Percentiles rank a stretch among this genome's conserved stretches.
Conservation (phyloP, 805 yeast genomes). For the Kazachstania taianensis region DNA sequence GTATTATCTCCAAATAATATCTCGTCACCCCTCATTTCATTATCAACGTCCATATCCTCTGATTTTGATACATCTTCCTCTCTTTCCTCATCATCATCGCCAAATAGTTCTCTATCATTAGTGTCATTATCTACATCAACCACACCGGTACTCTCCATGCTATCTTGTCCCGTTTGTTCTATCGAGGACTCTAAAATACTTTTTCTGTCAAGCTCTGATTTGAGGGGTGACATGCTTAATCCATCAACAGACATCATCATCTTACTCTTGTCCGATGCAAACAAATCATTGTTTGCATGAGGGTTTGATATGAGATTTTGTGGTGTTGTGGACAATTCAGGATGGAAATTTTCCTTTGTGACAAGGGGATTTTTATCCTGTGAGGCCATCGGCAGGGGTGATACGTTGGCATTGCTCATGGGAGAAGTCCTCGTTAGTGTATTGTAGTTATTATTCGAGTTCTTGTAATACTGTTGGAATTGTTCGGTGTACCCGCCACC, state of each 20-base stretch:
- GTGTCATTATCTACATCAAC: background rate
- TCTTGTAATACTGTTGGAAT: conserved; percentile 20
- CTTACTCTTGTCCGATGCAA: conserved; percentile 1
- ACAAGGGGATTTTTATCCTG: background rate
- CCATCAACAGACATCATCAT: background rate
- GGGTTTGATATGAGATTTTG: conserved; percentile 7
- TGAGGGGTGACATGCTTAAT: conserved; percentile 11
- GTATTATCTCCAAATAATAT: conserved; percentile 32
- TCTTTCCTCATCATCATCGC: conserved; percentile 28
- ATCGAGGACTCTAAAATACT: background rate
- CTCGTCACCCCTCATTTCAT: conserved; percentile 15
- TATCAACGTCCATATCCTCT: too few species aligned
- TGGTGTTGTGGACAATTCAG: conserved; percentile 15
- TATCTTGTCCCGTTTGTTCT: too few species aligned
- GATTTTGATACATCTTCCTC: conserved; percentile 26
- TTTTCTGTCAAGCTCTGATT: conserved; percentile 7
- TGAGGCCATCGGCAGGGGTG: background rate
- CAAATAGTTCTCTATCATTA: conserved; percentile 25
- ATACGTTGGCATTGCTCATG: background rate
- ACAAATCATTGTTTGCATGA: conserved; percentile 10
- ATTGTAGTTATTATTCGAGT: conserved; percentile 1
- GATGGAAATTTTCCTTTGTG: conserved; percentile 9
- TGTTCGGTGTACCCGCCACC: conserved; percentile 28
- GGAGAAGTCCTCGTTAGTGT: background rate
- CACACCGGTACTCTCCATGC: too few species aligned